Conservation (phyloP, 2,329 filamentous ascomycete genomes). For the Fusarium stilboides region DNA sequence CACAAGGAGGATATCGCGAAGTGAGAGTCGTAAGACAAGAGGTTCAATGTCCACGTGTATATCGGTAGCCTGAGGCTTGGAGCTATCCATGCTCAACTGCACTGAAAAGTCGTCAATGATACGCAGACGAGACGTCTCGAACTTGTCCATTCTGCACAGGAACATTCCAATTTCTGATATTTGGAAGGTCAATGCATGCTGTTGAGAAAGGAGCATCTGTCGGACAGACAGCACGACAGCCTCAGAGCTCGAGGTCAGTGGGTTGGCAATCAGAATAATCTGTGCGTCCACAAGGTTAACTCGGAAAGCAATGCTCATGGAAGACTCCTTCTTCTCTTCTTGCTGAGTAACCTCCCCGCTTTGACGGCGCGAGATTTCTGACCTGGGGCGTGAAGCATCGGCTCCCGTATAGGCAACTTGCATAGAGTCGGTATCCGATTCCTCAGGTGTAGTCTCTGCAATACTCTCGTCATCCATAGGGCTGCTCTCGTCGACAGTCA, state of each 20-base stretch:
- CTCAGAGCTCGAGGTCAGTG: conserved; percentile 89
- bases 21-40: conserved; percentile 87
- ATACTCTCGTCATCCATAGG: conserved; percentile 67
- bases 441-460: conserved; percentile 68
- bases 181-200: conserved; percentile 94
- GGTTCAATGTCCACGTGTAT: conserved; percentile 93
- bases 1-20: conserved; percentile 94
- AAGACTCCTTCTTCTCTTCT: conserved; percentile 46
- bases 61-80: conserved; percentile 74
- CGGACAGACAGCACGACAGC: conserved; percentile 96
- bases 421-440: conserved; percentile 73
- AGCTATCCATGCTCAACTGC: conserved; percentile 86
- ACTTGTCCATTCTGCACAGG: conserved; percentile 97
- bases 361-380: conserved; percentile 49
- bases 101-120: conserved; percentile 98
- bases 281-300: conserved; percentile 97
- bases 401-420: conserved; percentile 61
- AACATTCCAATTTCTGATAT: conserved; percentile 98
- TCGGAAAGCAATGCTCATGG: conserved; percentile 86
- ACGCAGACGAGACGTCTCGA: conserved; percentile 89
- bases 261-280: conserved; percentile 96
- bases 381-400: conserved; percentile 52
- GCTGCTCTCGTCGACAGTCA: conserved; percentile 72
- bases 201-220: conserved; percentile 91
- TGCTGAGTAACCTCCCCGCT: conserved; percentile 39